These are phyloP conservation scores for Pestalotiopsis sp. DNA, from an alignment of 2,329 filamentous ascomycete species.

Conservation along the genomic window DNA sequence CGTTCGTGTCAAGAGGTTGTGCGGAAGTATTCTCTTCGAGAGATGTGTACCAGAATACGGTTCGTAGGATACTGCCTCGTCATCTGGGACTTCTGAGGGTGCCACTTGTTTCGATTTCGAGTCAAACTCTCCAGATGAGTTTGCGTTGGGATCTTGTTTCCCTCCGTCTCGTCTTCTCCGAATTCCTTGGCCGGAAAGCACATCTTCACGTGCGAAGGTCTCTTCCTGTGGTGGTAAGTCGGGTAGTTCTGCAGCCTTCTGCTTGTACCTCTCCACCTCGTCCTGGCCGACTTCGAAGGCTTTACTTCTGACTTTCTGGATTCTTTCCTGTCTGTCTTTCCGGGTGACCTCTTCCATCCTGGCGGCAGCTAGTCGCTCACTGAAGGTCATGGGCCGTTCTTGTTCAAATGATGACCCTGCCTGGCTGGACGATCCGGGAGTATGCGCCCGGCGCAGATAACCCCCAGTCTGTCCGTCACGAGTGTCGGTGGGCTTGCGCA, in stretches of 20 bases:
- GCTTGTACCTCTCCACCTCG: slow-evolving; percentile 63
- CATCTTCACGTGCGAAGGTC: slow-evolving; percentile 65
- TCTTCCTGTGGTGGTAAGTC: slow-evolving; percentile 48
- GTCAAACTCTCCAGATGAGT: slow-evolving; percentile 15
- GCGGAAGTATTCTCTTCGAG: slow-evolving; percentile 79
- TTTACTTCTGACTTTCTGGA: slow-evolving; percentile 54
- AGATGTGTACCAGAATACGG: slow-evolving; percentile 85
- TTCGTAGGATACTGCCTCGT: slow-evolving; percentile 71
- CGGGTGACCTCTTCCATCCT: slow-evolving; percentile 56
- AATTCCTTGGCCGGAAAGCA: slow-evolving; percentile 44
- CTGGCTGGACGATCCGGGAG: slow-evolving; percentile 31
- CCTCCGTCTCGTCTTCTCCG: slow-evolving; percentile 47
- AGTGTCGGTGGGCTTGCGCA: slow-evolving; percentile 36
- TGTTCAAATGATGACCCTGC: slow-evolving; percentile 27
- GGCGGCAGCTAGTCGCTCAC: slow-evolving; percentile 78
- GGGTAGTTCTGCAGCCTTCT: slow-evolving; percentile 56
- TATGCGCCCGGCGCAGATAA: slow-evolving; percentile 47
- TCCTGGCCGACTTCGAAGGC: slow-evolving; percentile 59
- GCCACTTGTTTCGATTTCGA: slow-evolving; percentile 23
- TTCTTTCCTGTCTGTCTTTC: slow-evolving; percentile 52
- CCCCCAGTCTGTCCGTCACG: slow-evolving; percentile 30
- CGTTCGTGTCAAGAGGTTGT: slow-evolving; percentile 76
- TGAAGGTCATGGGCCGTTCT: slow-evolving; percentile 65
- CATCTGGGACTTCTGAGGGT: slow-evolving; percentile 38
- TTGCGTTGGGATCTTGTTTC: slow-evolving; percentile 18